Base-by-base conservation (phyloP, 257 asterid species). In the Solanum infundibuliforme region DNA sequence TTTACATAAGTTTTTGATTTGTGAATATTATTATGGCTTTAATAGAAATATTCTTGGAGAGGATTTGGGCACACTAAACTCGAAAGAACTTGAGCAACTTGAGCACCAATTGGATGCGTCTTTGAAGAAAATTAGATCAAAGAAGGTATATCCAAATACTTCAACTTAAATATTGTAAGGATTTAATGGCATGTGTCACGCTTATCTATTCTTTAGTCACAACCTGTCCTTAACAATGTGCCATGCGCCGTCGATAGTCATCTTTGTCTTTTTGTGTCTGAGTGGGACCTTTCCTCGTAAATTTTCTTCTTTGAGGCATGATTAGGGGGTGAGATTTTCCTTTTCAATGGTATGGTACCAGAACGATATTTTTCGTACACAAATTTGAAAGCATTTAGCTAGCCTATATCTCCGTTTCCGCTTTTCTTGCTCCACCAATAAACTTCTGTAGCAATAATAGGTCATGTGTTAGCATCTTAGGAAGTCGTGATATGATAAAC, bases 11-110 rank as follows among this genome's bases (percentile, higher is more conserved):
- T 36, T 74, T 34, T 36, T 36, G 16, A 23, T 75, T 21, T 36
- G 83, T 74, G 20, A 75, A 11, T 5, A 74, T 35, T 73, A 36
- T 21, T 75, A 1, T 38, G 5, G 32, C 31, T 9, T 75, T 76
- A 13, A 58, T 43, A 90, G 92, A 87, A 86, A 90, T 72, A 89
- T 88, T 27, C 90, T 90, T 72, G 92, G 92, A 20, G 90, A 90
- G 69, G 90, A 90, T 46, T 88, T 90, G 87, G 90, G 62, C 23
- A 65, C 38, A 71, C 82, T 88, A 81, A 88, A 55, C 39, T 32
- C 89, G 7, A 90, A 86, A 62, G 92, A 90, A 41, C 90, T 90
- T 14, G 92, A 90, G 52, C 85, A 86, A 65, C 90, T 90, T 13
- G 92, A 90, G 39, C 85, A 86, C 39, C 92, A 88, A 62, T 85